Evolutionary conservation across 441 rosid species (phyloP), one percentile per base, ranked within the genome.

Genomic region (Erodium trifolium): DNA sequence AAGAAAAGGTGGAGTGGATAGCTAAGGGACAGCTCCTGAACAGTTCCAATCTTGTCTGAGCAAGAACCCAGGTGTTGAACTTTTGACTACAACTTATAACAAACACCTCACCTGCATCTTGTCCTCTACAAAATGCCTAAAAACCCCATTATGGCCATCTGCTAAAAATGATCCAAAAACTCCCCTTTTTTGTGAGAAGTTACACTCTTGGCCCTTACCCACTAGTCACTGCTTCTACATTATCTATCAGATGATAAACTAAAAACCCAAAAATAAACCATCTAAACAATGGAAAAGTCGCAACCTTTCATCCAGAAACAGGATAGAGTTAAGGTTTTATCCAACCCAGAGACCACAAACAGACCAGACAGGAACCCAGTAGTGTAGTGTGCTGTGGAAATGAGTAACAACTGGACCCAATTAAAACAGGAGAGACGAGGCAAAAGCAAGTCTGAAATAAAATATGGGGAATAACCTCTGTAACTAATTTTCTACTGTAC

Each of bases 31-130:
- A 35, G 67, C 62, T 71, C 67, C 72, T 65, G 76, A 72, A 13
- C 49, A 67, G 75, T 75, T 76, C 64, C 74, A 71, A 75, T 76
- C 80, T 74, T 76, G 77, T 71, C 75, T 8, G 14, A 73, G 45
- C 71, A 70, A 68, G 71, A 74, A 65, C 67, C 72, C 64, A 65
- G 68, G 59, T 67, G 37, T 64, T 65, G 70, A 67, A 67, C 62
- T 78, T 77, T 71, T 59, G 75, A 78, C 75, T 59, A 63, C 64
- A 68, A 70, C 73, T 68, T 68, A 67, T 68, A 59, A 2, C 64
- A 59, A 19, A 59, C 63, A 57, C 29, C 63, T 17, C 16, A 55
- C 62, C 62, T 55, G 62, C 62, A 55, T 55, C 62, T 55, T 37
- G 9, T 31, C 34, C 34, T 31, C 34, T 3, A 2, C 34, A 31